These are phyloP conservation scores for Endotrypanum monterogeii DNA, from an alignment of 208 protist species.

Conservation along the genomic window DNA sequence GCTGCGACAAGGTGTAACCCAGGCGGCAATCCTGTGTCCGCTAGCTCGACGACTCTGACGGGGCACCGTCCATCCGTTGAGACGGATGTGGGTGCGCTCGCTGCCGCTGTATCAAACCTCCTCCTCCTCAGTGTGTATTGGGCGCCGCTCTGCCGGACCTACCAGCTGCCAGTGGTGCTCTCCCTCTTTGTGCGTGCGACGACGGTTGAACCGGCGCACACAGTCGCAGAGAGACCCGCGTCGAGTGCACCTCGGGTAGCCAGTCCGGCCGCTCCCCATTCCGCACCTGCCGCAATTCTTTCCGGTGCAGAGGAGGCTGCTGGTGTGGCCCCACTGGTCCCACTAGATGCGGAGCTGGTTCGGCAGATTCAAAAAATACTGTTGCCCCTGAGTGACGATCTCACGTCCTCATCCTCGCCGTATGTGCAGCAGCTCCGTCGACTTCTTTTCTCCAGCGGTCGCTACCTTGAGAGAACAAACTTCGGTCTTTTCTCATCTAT, in stretches of 20 bases:
- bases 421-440: conserved; percentile 9
- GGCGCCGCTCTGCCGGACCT: conserved; percentile 27
- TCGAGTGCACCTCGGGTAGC: not conserved
- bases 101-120: conserved; percentile 2
- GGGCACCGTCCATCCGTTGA: not conserved
- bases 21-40: not conserved
- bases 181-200: not conserved
- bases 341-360: not conserved
- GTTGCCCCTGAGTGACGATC: not conserved
- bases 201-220: not conserved
- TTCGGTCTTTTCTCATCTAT: not conserved
- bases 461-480: conserved; percentile 2
- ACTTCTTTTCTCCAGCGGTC: not conserved
- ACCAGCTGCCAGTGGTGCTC: conserved; percentile 15
- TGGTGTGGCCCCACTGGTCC: not conserved
- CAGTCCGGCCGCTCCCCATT: not conserved
- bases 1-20: not conserved
- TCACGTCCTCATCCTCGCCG: not conserved
- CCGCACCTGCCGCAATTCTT: too few relatives aligned
- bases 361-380: not conserved
- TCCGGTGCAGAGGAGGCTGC: not conserved
- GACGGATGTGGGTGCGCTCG: conserved; percentile 2
- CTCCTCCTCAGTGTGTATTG: conserved; percentile 20
- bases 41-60: not conserved
- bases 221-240: not conserved